Evolutionary conservation across 768 basidiomycete genomes (phyloP), one percentile per base, ranked within the genome.

Genomic region (Boletus rex-veris): DNA sequence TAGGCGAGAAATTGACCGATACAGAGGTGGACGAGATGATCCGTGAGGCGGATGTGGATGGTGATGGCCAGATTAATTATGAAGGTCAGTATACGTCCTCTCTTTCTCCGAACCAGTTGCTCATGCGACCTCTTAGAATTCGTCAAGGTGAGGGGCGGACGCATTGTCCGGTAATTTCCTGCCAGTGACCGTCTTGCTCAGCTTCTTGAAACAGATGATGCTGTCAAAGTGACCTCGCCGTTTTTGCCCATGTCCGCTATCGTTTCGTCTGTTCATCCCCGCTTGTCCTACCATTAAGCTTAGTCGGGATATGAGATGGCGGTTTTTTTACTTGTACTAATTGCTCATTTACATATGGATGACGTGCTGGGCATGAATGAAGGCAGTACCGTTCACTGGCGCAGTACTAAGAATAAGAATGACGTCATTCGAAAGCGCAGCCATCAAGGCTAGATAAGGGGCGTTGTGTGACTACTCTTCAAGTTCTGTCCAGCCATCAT

Each of bases 21-120:
- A 77, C 66, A 8, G 93, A 96, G 73, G 92, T 95, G 58, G 89
- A 92, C 56, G 93, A 95, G 78, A 95, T 97, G 93, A 97, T 97
- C 69, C 85, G 92, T 50, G 94, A 97, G 74, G 94, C 93, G 52
- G 93, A 97, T 68, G 80, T 92, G 47, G 92, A 97, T 66, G 93
- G 94, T 48, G 91, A 93, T 70, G 92, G 92, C n/a, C 90, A 92
- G 74, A 90, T 91, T 74, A 88, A 90, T 73, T 92, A 90, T 67
- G 85, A 89, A 2, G 88, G 88, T 86, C 54, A 52, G 80, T 65
- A 8, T 19, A 18, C 31, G 10, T 18, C 1, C 7, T 38, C n/a
- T 39, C 19, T 1, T 6, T 15, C 6, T 33, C 36, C 44, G 36
- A 41, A 36, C 28, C 39, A 15, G 24, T 31, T 11, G 45, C 43